phyloP scores from a whole-genome alignment of 768 basidiomycete species.

The Coprinellus aureogranulatus region DNA sequence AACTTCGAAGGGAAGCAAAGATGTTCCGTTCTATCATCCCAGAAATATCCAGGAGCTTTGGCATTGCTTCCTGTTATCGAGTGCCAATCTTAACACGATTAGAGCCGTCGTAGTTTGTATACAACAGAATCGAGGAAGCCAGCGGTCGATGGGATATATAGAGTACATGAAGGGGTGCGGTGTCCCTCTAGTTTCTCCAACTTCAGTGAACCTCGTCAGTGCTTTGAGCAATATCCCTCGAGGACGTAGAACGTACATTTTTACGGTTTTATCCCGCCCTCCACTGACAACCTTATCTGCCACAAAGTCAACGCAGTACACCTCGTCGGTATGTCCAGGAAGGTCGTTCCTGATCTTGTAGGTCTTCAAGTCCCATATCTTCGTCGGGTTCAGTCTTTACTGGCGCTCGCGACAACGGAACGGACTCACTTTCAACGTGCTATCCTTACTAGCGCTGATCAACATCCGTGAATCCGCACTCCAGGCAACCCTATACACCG shows the following conservation, averaged over 20 bases:
- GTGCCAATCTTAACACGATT: too few relatives aligned
- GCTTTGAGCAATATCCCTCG: too few relatives aligned
- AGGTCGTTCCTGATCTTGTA: conserved; percentile 94
- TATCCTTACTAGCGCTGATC: conserved; percentile 93
- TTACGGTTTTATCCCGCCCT: conserved; percentile 86
- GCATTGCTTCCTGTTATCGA: too few relatives aligned
- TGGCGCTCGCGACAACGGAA: background rate
- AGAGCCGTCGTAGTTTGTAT: too few relatives aligned
- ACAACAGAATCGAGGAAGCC: too few relatives aligned
- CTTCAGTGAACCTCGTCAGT: too few relatives aligned
- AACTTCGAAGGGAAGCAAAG: too few relatives aligned
- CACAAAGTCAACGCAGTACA: conserved; percentile 98
- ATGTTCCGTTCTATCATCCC: too few relatives aligned
- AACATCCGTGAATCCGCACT: conserved; percentile 90
- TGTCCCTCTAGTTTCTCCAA: too few relatives aligned
- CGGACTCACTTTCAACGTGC: conserved; percentile 80
- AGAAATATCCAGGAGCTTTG: too few relatives aligned
- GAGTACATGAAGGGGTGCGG: too few relatives aligned
- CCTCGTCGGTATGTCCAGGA: conserved; percentile 95
- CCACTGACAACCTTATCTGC: conserved; percentile 99
- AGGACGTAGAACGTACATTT: conserved; percentile 75
- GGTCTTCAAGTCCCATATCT: conserved; percentile 97
- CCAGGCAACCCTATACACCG: conserved; percentile 95
- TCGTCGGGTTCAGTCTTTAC: conserved; percentile 5
- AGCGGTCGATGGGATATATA: too few relatives aligned